Percentiles rank a stretch among this genome's conserved stretches.
Conservation (phyloP, 805 yeast genomes). For the Starmerella vitae region DNA sequence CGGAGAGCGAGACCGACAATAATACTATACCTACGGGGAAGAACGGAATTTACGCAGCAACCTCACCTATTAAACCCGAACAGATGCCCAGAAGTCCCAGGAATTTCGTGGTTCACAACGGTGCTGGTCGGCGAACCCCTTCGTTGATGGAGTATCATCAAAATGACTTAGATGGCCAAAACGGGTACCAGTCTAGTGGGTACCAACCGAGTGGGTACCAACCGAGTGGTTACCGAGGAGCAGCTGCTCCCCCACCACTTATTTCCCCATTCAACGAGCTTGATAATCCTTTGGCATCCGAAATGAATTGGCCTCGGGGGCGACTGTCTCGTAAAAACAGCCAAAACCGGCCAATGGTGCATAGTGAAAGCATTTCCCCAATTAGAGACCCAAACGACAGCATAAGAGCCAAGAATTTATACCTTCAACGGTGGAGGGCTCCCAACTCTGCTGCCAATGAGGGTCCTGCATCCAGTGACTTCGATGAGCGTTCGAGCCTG, state of each 20-base stretch:
- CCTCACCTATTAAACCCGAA: neutral
- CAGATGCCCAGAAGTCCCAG: neutral
- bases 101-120: neutral
- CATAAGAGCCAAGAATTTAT: slow-evolving; percentile 20
- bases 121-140: neutral
- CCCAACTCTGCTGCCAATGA: slow-evolving; percentile 1
- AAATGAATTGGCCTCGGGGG: neutral
- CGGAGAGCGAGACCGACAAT: neutral
- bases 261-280: neutral
- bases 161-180: too few relatives aligned
- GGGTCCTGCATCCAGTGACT: neutral
- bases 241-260: neutral
- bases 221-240: too few relatives aligned
- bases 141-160: neutral
- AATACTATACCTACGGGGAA: too few relatives aligned
- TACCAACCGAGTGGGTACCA: too few relatives aligned
- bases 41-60: too few relatives aligned
- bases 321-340: slow-evolving; percentile 1
- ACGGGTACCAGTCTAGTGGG: too few relatives aligned
- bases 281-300: neutral
- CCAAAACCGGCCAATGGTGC: neutral
- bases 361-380: neutral
- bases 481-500: slow-evolving; percentile 12
- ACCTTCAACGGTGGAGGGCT: slow-evolving; percentile 21
- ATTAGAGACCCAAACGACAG: slow-evolving; percentile 14